Base-by-base conservation (phyloP, 1,139 yeast species). In the Lodderomyces elongisporus region DNA sequence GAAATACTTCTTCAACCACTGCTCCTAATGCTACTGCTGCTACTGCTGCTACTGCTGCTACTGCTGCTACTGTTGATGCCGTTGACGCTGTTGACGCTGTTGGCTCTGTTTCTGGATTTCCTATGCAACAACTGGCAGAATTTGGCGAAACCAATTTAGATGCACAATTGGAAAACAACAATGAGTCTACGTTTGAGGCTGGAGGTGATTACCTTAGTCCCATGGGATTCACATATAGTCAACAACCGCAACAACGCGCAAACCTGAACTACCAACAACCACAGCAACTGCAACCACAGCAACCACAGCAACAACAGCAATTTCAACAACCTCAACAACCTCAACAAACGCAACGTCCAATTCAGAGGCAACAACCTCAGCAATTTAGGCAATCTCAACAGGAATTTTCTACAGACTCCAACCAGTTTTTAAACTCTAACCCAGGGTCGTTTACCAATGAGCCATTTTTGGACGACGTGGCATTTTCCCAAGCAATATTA, bases 391-490 rank as follows among this genome's bases (percentile, higher is more conserved):
- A 12, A 4, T 15, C 14, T 17, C 27, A 10, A 4, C 28, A 20
- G 16, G 23, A 30, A 15, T 25, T 21, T 20, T 14, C 22, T 14
- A 12, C 17, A 9, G 27, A 31, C 5, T 20, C 28, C 5, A 23
- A 31, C 9, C 10, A 18, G 21, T 31, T 31, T 25, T 14, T 27
- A 3, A 27, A 35, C 14, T 36, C 47, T n/a, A 38, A 36, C 22
- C 40, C 48, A 4, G 45, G 40, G n/a, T 52, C 59, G 3, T 48
- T 48, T 30, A 48, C 52, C 13, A 56, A 56, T 32, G 68, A 62
- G 29, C 66, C 65, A 10, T 58, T 60, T 37, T 48, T 62, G 37
- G 69, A 63, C 25, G 66, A 61, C 34, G 33, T 40, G 17, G 44
- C 38, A 39, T 52, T 37, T 31, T 46, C 42, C 4, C 44, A 34